Evolutionary conservation across 768 basidiomycete genomes (phyloP).

Genomic region (Amanita rubescens): DNA sequence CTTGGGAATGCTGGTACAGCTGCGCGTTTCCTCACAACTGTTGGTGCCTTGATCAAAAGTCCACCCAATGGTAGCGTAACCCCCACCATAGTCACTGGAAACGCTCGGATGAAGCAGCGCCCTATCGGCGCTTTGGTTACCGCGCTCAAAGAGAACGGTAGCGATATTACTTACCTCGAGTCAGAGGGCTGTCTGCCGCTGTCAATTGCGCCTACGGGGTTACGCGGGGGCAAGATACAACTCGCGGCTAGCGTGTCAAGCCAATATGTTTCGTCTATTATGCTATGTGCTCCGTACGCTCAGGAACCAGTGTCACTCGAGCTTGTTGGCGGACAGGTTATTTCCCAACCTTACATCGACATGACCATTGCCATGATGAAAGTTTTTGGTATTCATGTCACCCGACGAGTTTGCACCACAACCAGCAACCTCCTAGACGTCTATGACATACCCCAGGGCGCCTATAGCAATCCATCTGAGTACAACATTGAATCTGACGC

Average conservation of each 20-base stretch:
- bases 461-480: slow-evolving; percentile 67
- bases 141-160: slow-evolving; percentile 78
- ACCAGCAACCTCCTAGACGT: slow-evolving; percentile 64
- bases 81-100: slow-evolving; percentile 86
- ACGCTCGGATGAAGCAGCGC: slow-evolving; percentile 97
- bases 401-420: slow-evolving; percentile 50
- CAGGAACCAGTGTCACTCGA: slow-evolving; percentile 76
- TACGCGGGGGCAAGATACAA: slow-evolving; percentile 74
- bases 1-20: slow-evolving; percentile 98
- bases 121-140: slow-evolving; percentile 94
- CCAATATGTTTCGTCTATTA: slow-evolving; percentile 96
- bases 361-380: slow-evolving; percentile 99
- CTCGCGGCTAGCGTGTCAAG: slow-evolving; percentile 93
- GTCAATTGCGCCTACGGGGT: slow-evolving; percentile 73
- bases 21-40: slow-evolving; percentile 93
- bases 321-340: slow-evolving; percentile 89
- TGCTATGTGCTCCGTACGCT: slow-evolving; percentile 95
- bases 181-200: slow-evolving; percentile 82
- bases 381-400: slow-evolving; percentile 78
- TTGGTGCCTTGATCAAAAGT: slow-evolving; percentile 78
- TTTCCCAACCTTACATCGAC: slow-evolving; percentile 98
- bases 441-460: slow-evolving; percentile 79
- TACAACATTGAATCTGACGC: slow-evolving; percentile 97
- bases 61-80: slow-evolving; percentile 30
- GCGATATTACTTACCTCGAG: slow-evolving; percentile 71